Evolutionary conservation across 306 rosid species (phyloP), one percentile per base, ranked within the genome.

Genomic region (Trifolium subterraneum): DNA sequence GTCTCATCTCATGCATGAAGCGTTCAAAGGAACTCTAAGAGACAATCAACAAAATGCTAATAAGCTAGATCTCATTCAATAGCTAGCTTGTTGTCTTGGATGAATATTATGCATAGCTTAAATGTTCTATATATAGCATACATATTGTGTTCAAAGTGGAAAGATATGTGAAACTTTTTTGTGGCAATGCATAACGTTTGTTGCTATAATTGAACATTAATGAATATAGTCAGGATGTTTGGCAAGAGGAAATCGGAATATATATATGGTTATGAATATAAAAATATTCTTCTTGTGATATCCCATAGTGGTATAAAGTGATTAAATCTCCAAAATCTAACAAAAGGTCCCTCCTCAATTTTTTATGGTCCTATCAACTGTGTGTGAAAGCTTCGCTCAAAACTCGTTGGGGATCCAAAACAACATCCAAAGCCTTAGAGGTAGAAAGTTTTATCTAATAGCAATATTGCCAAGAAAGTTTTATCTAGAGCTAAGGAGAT

Each of bases 21-120:
- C 66, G 39, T 29, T 60, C 66, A 56, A 13, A 56, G 63, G 63
- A 56, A 56, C 63, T 56, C 63, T 13, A 56, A 56, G 63, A 56
- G 33, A 64, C 51, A 42, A 25, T 25, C 71, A 66, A 66, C 71
- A 66, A 42, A 64, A 36, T 15, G n/a, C 10, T 27, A 6, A 15
- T 20, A 2, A 20, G 10, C 20, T n/a, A 48, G 10, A 20, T 54
- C 1, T 54, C 0, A 4, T 54, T 54, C 2, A 13, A 3, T 36
- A 1, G 3, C 31, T 27, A 18, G 48, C 29, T 64, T 64, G 18
- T 6, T 38, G n/a, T 1, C 69, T 64, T 64, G 50, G 31, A 13
- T 61, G n/a, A 61, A 2, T 27, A 23, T 20, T 10, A 56, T 56
- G 36, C 36, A 56, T 11, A 56, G 35, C 9, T 54, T 18, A 23